Conservation (phyloP, 768 basidiomycete species). For the Mycena sanguinolenta region DNA sequence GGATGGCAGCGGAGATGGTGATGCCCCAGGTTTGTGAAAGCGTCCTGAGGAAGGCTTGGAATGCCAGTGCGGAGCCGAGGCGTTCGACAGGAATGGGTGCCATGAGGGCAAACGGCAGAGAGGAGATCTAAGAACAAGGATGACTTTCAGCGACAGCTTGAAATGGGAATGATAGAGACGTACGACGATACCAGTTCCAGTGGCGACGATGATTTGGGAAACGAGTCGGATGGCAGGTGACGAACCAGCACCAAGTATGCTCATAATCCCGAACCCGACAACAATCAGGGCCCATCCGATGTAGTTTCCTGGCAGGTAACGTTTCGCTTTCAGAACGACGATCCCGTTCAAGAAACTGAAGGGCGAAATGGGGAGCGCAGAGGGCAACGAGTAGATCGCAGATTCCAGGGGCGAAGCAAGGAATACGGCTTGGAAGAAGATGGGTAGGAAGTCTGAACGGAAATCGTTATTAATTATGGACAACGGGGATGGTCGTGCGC, state of each 20-base stretch:
- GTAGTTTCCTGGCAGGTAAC: constrained; percentile 14
- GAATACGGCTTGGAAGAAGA: constrained; percentile 18
- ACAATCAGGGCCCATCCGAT: constrained; percentile 1
- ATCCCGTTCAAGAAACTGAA: constrained; percentile 13
- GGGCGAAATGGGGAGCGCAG: neutral
- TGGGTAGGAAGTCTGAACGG: constrained; percentile 1
- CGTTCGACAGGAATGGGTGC: neutral
- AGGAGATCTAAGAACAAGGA: neutral
- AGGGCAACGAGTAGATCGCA: constrained; percentile 11
- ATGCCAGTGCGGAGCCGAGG: constrained; percentile 5
- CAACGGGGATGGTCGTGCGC: too few species aligned
- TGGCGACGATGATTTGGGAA: constrained; percentile 10
- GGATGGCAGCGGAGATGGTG: constrained; percentile 15
- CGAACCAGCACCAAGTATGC: neutral
- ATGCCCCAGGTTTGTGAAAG: constrained; percentile 15
- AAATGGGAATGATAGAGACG: too few species aligned
- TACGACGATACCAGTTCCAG: constrained; percentile 13
- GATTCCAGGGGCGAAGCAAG: constrained; percentile 13
- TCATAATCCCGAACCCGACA: constrained; percentile 2
- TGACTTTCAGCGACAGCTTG: too few species aligned
- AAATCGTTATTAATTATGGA: too few species aligned
- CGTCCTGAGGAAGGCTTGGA: constrained; percentile 12
- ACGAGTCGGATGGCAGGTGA: neutral
- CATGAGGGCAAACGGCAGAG: neutral
- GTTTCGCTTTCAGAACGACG: neutral